Evolutionary conservation across 1,284 basidiomycete species (phyloP).

Genomic region (Coriolopsis trogii): DNA sequence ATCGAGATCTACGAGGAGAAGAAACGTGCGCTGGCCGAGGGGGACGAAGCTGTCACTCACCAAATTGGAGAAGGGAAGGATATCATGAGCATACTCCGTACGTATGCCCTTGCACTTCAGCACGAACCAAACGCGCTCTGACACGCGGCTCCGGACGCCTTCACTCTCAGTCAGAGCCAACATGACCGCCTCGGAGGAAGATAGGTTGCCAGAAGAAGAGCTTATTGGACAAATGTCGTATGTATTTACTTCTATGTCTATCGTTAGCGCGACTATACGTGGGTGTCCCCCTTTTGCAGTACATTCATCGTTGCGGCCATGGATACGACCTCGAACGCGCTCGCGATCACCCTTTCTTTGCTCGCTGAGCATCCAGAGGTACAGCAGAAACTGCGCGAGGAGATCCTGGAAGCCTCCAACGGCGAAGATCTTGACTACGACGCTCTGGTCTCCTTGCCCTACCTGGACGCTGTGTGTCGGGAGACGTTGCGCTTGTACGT

Average conservation of each 20-base stretch:
- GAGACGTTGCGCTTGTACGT: conserved; percentile 35
- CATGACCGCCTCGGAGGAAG: conserved; percentile 8
- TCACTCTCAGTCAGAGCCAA: conserved; percentile 14
- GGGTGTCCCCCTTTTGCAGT: conserved; percentile 2
- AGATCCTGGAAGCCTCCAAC: conserved; percentile 26
- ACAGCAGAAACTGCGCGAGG: conserved; percentile 28
- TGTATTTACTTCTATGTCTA: background rate
- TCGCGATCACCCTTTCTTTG: conserved; percentile 32
- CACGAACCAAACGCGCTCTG: too few species aligned
- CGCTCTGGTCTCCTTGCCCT: conserved; percentile 32
- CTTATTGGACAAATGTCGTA: conserved; percentile 25
- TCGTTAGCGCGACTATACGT: too few species aligned
- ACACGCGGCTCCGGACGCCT: background rate
- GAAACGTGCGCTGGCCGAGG: conserved; percentile 25
- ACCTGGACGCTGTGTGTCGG: conserved; percentile 36
- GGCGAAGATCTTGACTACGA: conserved; percentile 33
- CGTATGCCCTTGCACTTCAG: background rate
- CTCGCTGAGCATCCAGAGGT: conserved; percentile 24
- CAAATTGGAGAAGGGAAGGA: conserved; percentile 32
- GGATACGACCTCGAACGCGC: conserved; percentile 34
- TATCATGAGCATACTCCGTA: conserved; percentile 36
- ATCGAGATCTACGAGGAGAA: conserved; percentile 26
- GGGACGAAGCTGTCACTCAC: conserved; percentile 27
- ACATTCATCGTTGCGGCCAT: conserved; percentile 33
- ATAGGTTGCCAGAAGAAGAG: conserved; percentile 16